Base-by-base conservation (phyloP, 495 filamentous ascomycete species). In the Tricharina praecox region DNA sequence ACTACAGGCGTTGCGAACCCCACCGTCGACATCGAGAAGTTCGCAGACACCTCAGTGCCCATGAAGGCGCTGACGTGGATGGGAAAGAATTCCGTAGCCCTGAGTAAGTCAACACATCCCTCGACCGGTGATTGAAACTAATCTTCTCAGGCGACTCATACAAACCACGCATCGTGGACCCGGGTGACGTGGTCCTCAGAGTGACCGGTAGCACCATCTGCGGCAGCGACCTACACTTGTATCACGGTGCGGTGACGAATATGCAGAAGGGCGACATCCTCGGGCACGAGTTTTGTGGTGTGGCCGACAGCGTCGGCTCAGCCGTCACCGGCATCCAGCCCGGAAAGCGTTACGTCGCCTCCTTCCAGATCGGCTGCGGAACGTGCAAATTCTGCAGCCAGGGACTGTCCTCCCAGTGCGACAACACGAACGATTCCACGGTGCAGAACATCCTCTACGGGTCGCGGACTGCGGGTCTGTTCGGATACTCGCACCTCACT, bases 121-220 rank as follows among this genome's bases (percentile, higher is more conserved):
- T n/a, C n/a, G n/a, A n/a, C 1, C 18, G 16, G 16, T 13, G 41
- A 13, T 42, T 18, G n/a, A 11, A 8, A 3, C 38, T 5, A 26
- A 32, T 7, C 2, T 2, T 45, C 45, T 52, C 47, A 69, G 74
- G 76, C 47, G 70, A 82, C 23, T 71, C 72, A 13, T 67, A 74
- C 0, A 80, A 78, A 53, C 83, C 85, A 1, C 70, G 64, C 44
- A 70, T 92, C 48, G 63, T 84, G 34, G 81, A 90, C 52, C 68
- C 72, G 32, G 62, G 64, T 23, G 85, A 93, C 57, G 83, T 85
- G 9, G 83, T 93, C 50, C 65, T 88, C 41, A 85, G 78, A 49
- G 73, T 93, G 15, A 92, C 85, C 0, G 83, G 84, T 0, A 78
- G 69, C 47, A 92, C 84, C 0, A 76, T 93, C 45, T 93, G 85